Base-by-base conservation (phyloP, 345 rosid genomes). In the Eucalyptus sideroxylon region DNA sequence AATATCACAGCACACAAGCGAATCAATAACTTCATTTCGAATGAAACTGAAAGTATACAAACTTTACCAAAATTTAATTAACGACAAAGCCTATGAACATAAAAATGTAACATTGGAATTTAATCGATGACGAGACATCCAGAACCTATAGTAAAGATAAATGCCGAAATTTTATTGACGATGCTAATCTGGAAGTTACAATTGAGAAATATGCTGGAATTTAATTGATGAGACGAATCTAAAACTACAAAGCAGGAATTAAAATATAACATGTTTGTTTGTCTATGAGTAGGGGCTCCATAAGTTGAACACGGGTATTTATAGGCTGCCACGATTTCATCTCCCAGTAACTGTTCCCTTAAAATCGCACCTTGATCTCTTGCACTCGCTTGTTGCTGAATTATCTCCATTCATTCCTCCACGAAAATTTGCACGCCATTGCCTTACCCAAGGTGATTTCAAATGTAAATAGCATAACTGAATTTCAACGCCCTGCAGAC, bases 91-190 rank as follows among this genome's bases (percentile, higher is more conserved):
- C 59, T 4, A 55, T 55, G 59, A 55, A 21, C 59, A 19, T 55
- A 21, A 19, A 55, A 19, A 55, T 21, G 59, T 10, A 55, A 19
- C 3, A 21, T 9, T 21, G 0, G 5, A 55, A 55, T 55, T 3
- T 21, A 55, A 21, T 21, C 5, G 26, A 55, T 1, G 0, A 21
- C 11, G 5, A 55, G 11, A 0, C 26, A 55, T 21, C 59, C 2
- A 55, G 5, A 55, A 55, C 26, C 26, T 55, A 8, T 55, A 55
- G 59, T 21, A 21, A 55, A 55, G 5, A 55, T 21, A 21, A 55
- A 55, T 9, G 24, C 26, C 11, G 5, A 21, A 59, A 24, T 59
- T 59, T 59, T 23, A 59, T 59, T 5, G 12, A 24, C 30, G 3
- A 59, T 24, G 13, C 13, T 5, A 59, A 10, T 56, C 62, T 10